phyloP scores from a whole-genome alignment of 805 yeast species.

The Cyberlindnera xishuangbannaensis region DNA sequence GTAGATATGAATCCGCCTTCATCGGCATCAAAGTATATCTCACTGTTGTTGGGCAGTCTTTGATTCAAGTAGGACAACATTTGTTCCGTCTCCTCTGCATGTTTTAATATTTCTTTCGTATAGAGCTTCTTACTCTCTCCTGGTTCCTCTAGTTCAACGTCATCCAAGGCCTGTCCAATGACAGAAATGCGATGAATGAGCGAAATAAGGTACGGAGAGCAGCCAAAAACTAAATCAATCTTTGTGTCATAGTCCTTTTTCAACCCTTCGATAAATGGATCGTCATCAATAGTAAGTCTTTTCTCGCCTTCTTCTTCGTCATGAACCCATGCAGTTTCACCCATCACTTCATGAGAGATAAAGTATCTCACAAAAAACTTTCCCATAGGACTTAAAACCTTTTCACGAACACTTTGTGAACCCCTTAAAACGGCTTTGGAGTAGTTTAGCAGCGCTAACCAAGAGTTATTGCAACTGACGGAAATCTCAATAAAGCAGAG shows the following conservation, averaged over 20 bases:
- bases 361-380: conserved; percentile 34
- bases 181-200: conserved; percentile 32
- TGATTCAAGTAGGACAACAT: conserved; percentile 25
- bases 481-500: conserved; percentile 38
- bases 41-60: conserved; percentile 18
- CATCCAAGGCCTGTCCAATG: conserved; percentile 33
- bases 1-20: conserved; percentile 20
- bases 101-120: conserved; percentile 21
- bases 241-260: conserved; percentile 30
- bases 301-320: conserved; percentile 12
- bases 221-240: conserved; percentile 36
- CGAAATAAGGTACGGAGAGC: conserved; percentile 33
- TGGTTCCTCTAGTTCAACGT: conserved; percentile 25
- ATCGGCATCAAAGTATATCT: conserved; percentile 14
- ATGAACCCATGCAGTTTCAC: conserved; percentile 36
- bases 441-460: conserved; percentile 34
- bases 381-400: conserved; percentile 27
- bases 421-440: conserved; percentile 32
- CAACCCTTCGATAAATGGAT: conserved; percentile 27
- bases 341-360: conserved; percentile 38
- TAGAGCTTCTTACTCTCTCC: conserved; percentile 8
- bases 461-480: conserved; percentile 32
- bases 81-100: conserved; percentile 25
- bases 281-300: conserved; percentile 23
- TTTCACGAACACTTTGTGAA: conserved; percentile 20